These are phyloP conservation scores for Scleroderma citrinum DNA, from an alignment of 768 basidiomycete species.

Conservation along the genomic window DNA sequence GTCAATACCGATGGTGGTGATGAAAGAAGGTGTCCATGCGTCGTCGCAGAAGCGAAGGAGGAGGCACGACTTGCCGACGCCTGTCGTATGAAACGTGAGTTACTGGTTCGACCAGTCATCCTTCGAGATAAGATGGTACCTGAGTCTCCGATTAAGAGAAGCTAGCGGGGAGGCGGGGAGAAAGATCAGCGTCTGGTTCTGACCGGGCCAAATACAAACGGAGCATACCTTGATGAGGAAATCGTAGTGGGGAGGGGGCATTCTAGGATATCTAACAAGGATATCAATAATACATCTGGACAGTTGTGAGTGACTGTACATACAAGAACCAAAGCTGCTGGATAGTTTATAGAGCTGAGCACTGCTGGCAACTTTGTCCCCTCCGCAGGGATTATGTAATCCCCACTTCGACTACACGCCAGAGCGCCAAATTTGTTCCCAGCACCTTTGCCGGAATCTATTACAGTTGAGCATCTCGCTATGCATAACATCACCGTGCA, in stretches of 20 bases:
- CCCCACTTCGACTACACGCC: too few relatives aligned
- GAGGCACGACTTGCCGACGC: slow-evolving; percentile 96
- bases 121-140: slow-evolving; percentile 38
- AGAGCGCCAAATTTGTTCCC: too few relatives aligned
- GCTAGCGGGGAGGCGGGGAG: slow-evolving; percentile 36
- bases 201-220: slow-evolving; percentile 4
- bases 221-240: slow-evolving; percentile 80
- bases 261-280: slow-evolving; percentile 23
- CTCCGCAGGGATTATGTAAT: too few relatives aligned
- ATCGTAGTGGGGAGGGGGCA: slow-evolving; percentile 97
- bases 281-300: slow-evolving; percentile 1
- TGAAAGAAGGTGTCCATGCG: slow-evolving; percentile 98
- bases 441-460: too few relatives aligned
- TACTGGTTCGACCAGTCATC: too few relatives aligned
- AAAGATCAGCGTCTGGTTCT: neutral
- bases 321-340: too few relatives aligned
- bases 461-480: slow-evolving; percentile 5
- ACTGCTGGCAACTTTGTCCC: too few relatives aligned
- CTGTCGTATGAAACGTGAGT: slow-evolving; percentile 37
- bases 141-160: slow-evolving; percentile 94
- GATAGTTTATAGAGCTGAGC: too few relatives aligned
- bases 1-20: slow-evolving; percentile 99
- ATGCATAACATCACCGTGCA: slow-evolving; percentile 5
- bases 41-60: slow-evolving; percentile 97
- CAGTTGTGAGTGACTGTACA: too few relatives aligned